phyloP scores from a whole-genome alignment of 768 basidiomycete genomes.

The Pholiota molesta region DNA sequence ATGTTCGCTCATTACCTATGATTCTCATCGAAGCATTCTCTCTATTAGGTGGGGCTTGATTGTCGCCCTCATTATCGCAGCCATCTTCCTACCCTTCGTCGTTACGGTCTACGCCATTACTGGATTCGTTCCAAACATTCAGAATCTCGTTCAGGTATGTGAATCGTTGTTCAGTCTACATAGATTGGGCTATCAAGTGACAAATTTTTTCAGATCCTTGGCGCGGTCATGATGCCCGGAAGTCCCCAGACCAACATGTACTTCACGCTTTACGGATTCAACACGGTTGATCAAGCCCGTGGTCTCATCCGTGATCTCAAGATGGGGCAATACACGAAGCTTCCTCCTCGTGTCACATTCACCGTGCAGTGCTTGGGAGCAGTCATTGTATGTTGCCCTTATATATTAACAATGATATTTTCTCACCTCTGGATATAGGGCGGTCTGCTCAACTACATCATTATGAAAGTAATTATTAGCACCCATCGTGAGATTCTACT shows the following conservation, averaged over 20 bases:
- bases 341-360: conserved; percentile 68
- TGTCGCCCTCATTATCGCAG: conserved; percentile 52
- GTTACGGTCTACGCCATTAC: conserved; percentile 57
- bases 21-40: background rate
- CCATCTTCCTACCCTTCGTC: conserved; percentile 53
- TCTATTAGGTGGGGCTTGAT: conserved; percentile 49
- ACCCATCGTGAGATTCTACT: conserved; percentile 50
- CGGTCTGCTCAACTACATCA: conserved; percentile 46
- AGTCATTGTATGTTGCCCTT: conserved; percentile 43
- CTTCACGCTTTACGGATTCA: conserved; percentile 45
- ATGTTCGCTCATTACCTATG: background rate
- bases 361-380: conserved; percentile 59
- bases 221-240: conserved; percentile 49
- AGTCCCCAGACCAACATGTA: conserved; percentile 57
- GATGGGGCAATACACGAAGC: conserved; percentile 56
- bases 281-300: conserved; percentile 50
- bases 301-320: conserved; percentile 62
- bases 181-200: background rate
- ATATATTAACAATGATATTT: background rate
- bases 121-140: conserved; percentile 27
- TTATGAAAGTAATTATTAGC: conserved; percentile 59
- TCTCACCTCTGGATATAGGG: conserved; percentile 22
- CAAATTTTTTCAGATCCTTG: conserved; percentile 41
- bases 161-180: background rate
- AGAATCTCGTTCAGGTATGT: conserved; percentile 23